A percentile compares a stretch with the other conserved stretches of the same genome.
Evolutionary conservation across 495 filamentous ascomycete species (phyloP).

Genomic region (Xylaria sp.): DNA sequence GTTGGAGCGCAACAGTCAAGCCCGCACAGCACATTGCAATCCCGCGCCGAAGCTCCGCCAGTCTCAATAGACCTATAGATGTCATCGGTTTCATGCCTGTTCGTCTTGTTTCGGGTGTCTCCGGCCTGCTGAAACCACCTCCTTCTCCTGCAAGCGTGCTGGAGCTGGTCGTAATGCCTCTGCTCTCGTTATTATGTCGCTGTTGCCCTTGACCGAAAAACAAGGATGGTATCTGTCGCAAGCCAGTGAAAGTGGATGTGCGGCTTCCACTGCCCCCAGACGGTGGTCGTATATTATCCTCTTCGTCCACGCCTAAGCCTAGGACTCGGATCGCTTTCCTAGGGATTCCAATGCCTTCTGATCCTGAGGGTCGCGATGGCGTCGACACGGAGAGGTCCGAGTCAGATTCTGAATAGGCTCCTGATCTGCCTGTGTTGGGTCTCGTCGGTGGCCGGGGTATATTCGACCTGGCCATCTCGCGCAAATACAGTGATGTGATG

Average conservation of each 20-base stretch:
- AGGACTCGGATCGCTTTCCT: conserved; percentile 50
- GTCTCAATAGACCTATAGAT: conserved; percentile 20
- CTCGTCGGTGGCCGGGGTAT: conserved; percentile 27
- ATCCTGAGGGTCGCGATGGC: conserved; percentile 20
- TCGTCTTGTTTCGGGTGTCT: conserved; percentile 19
- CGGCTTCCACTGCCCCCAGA: conserved; percentile 19
- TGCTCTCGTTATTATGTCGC: conserved; percentile 19
- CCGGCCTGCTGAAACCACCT: conserved; percentile 5
- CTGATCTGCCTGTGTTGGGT: conserved; percentile 8
- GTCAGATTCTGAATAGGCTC: conserved; percentile 4
- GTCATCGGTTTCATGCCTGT: conserved; percentile 31
- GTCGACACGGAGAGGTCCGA: neutral
- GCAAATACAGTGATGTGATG: conserved; percentile 53
- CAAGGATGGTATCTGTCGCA: conserved; percentile 6
- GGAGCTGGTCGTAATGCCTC: neutral
- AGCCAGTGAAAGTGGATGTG: conserved; percentile 1
- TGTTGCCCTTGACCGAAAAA: conserved; percentile 23
- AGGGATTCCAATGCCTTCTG: conserved; percentile 41
- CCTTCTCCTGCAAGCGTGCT: neutral
- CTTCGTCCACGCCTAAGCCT: conserved; percentile 41
- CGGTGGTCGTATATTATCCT: neutral
- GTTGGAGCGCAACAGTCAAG: conserved; percentile 49
- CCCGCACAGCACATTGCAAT: conserved; percentile 47
- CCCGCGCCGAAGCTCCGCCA: conserved; percentile 45
- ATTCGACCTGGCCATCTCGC: conserved; percentile 30